Conservation (phyloP, 305 asterid genomes). For the Andrographis paniculata region DNA sequence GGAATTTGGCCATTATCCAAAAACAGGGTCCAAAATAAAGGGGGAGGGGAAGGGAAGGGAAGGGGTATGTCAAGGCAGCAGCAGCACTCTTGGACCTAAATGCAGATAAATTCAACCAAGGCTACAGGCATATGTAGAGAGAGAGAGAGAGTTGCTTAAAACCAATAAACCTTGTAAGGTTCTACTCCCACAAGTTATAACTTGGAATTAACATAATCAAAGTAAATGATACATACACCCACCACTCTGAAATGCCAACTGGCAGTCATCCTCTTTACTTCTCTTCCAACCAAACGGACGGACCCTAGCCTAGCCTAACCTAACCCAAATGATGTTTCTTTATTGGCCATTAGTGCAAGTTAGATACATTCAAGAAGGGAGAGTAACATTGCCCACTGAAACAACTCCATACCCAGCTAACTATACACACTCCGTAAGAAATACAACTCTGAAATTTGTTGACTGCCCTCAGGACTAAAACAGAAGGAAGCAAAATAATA, state of each 20-base stretch:
- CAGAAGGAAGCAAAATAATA: no score
- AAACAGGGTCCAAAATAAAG: background rate
- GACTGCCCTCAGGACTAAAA: background rate
- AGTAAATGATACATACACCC: no score
- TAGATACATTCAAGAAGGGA: constrained; percentile 4
- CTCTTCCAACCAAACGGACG: constrained; percentile 5
- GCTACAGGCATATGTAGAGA: background rate
- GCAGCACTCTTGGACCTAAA: background rate
- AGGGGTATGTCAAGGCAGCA: background rate
- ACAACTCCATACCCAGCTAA: constrained; percentile 6
- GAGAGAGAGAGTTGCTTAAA: background rate
- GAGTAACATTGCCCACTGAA: background rate
- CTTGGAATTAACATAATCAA: no score
- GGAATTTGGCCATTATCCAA: background rate
- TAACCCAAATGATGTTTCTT: background rate
- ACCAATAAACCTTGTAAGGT: constrained; percentile 5
- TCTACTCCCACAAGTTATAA: no score
- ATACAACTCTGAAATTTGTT: background rate
- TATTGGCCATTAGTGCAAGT: constrained; percentile 8
- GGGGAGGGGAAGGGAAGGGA: no score
- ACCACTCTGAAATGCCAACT: no score
- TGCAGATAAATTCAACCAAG: constrained; percentile 1
- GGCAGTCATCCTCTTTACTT: constrained; percentile 9
- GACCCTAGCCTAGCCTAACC: no score
- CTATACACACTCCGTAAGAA: constrained; percentile 9